phyloP scores from a whole-genome alignment of 306 rosid species.

The Gastrolobium villosum region DNA sequence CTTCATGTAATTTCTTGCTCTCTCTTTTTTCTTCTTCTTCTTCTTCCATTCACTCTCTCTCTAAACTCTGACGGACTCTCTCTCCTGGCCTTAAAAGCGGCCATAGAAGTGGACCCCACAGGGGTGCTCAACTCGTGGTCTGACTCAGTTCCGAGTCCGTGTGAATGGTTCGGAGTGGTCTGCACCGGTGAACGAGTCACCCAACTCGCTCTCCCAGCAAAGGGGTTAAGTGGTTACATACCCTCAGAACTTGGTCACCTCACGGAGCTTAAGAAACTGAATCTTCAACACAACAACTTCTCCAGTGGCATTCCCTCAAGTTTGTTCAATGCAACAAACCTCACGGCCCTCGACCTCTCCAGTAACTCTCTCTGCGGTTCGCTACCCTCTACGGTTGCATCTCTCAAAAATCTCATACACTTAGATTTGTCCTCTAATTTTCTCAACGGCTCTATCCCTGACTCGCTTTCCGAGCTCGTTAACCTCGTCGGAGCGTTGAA shows the following conservation, averaged over 20 bases:
- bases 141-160: constrained; percentile 63
- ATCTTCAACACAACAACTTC: constrained; percentile 74
- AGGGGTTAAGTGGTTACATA: constrained; percentile 68
- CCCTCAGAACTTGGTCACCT: constrained; percentile 80
- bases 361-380: constrained; percentile 71
- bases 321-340: constrained; percentile 65
- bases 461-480: constrained; percentile 40
- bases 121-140: constrained; percentile 68
- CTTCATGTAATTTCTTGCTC: too few relatives aligned
- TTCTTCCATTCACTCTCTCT: constrained; percentile 30
- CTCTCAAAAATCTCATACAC: constrained; percentile 57
- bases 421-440: constrained; percentile 72
- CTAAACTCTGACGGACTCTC: constrained; percentile 80
- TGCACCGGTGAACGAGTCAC: constrained; percentile 74
- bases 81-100: constrained; percentile 81
- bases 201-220: constrained; percentile 60
- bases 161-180: constrained; percentile 68
- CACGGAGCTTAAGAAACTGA: constrained; percentile 62
- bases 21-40: background rate
- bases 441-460: constrained; percentile 71
- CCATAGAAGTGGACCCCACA: constrained; percentile 74
- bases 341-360: constrained; percentile 72
- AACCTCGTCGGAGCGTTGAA: constrained; percentile 69
- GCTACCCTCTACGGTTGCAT: constrained; percentile 50
- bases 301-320: constrained; percentile 60